Base-by-base conservation (phyloP, 257 asterid genomes). In the Fraxinus quadrangulata region DNA sequence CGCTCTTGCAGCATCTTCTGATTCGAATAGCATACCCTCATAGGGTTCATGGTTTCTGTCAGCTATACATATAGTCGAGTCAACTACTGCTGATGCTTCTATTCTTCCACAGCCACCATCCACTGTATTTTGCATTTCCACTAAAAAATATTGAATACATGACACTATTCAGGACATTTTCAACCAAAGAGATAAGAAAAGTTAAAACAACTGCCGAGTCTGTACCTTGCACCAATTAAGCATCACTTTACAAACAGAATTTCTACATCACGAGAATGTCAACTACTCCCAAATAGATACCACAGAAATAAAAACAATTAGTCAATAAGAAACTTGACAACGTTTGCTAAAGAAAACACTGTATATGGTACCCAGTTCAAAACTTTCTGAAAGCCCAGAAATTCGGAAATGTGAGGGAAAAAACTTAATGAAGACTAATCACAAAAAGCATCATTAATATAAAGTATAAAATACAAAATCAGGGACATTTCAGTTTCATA, bases 1-100 rank as follows among this genome's bases (percentile, higher is more conserved):
- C 40, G 84, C 84, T 80, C 92, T 87, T 59, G 90, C 96, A 80
- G 92, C 90, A 82, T 85, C 89, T 84, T 90, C 91, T 40, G 94
- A 87, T 12, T 87, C 92, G 45, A 90, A 90, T 33, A 77, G 40
- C 96, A 89, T 89, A 73, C 91, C 92, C 75, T 87, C 96, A 76
- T 47, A 78, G 71, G 94, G 97, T 84, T 90, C 96, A 76, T 51
- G 75, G 70, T 77, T 82, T 81, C 81, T 75, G 45, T 86, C 88
- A 78, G 78, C 69, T 69, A 83, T 85, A 40, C 80, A 51, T 30
- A 83, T 21, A 68, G 77, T 78, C 34, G 78, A 72, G 56, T 84
- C 86, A 78, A 87, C 89, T 0, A 33, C 77, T 36, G 30, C 85
- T 73, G 88, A 86, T 33, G 86, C 68, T 36, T 85, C 90, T 26